Evolutionary conservation across 2,329 filamentous ascomycete genomes (phyloP).

Genomic region (Raffaelea arxii): DNA sequence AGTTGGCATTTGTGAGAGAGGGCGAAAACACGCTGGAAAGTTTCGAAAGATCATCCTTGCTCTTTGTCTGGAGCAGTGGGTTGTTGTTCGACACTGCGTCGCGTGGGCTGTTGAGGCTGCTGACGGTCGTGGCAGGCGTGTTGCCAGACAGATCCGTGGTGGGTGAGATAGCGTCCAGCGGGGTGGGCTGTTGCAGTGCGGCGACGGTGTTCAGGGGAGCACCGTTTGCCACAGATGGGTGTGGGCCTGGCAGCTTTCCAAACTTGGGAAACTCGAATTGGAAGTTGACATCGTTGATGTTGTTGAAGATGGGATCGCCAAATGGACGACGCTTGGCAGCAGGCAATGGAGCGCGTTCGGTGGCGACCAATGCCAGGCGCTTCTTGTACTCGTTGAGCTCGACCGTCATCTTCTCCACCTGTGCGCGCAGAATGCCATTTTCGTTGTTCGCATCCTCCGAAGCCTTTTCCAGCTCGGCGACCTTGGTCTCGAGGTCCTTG

Average conservation of each 20-base stretch:
- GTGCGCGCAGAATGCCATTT: conserved; percentile 72
- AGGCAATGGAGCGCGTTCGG: conserved; percentile 14
- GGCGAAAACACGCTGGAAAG: conserved; percentile 52
- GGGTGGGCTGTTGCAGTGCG: conserved; percentile 8
- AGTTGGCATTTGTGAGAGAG: conserved; percentile 32
- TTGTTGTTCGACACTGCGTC: conserved; percentile 20
- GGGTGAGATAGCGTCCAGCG: conserved; percentile 6
- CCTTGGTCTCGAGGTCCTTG: conserved; percentile 73
- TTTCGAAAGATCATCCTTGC: conserved; percentile 43
- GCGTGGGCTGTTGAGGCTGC: conserved; percentile 25
- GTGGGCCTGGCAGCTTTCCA: conserved; percentile 55
- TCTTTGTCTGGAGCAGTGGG: conserved; percentile 23
- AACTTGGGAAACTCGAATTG: conserved; percentile 96
- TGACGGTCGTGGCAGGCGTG: conserved; percentile 15
- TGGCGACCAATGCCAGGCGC: conserved; percentile 54
- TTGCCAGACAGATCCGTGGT: conserved; percentile 15
- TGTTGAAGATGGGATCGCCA: conserved; percentile 41
- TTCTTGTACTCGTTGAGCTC: conserved; percentile 90
- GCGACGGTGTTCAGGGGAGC: conserved; percentile 11
- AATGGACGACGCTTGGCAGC: conserved; percentile 30
- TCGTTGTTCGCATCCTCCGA: conserved; percentile 78
- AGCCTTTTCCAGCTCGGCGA: conserved; percentile 67
- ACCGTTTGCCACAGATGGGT: conserved; percentile 9
- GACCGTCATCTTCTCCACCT: conserved; percentile 76
- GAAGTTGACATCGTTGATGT: conserved; percentile 68